These are phyloP conservation scores for Penicillium sclerotiorum DNA, from an alignment of 2,329 filamentous ascomycete genomes.

Conservation along the genomic window DNA sequence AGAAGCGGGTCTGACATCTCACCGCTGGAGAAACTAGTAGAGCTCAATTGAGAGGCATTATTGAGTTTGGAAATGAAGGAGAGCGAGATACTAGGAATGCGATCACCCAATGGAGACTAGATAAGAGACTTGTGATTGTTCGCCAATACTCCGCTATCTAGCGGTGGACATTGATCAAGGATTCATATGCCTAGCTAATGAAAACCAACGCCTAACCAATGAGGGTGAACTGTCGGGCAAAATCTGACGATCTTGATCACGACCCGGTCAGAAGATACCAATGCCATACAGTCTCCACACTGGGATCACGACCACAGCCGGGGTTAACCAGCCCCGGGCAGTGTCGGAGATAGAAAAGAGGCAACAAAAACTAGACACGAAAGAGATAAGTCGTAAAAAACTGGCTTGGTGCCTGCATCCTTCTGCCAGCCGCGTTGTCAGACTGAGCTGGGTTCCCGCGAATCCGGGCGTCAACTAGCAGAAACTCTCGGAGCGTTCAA, in stretches of 20 bases:
- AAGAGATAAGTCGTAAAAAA: slow-evolving; percentile 1
- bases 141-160: too few species aligned
- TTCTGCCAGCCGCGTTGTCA: slow-evolving; percentile 22
- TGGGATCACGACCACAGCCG: background rate
- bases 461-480: background rate
- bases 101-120: too few species aligned
- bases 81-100: too few species aligned
- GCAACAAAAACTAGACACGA: background rate
- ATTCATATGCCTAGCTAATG: too few species aligned
- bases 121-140: too few species aligned
- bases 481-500: background rate
- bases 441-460: slow-evolving; percentile 11
- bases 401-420: slow-evolving; percentile 22
- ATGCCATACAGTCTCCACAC: background rate
- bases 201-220: too few species aligned
- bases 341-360: slow-evolving; percentile 1
- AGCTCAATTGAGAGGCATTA: background rate
- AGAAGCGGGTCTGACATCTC: slow-evolving; percentile 5
- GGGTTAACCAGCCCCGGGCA: background rate
- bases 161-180: too few species aligned
- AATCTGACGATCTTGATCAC: background rate
- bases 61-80: too few species aligned
- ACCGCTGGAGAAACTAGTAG: slow-evolving; percentile 1
- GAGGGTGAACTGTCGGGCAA: too few species aligned
- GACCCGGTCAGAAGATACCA: background rate